A percentile compares a stretch with the other conserved stretches of the same genome.
Evolutionary conservation across 75 land plant genomes (phyloP).

Genomic region (Cupressus sempervirens): DNA sequence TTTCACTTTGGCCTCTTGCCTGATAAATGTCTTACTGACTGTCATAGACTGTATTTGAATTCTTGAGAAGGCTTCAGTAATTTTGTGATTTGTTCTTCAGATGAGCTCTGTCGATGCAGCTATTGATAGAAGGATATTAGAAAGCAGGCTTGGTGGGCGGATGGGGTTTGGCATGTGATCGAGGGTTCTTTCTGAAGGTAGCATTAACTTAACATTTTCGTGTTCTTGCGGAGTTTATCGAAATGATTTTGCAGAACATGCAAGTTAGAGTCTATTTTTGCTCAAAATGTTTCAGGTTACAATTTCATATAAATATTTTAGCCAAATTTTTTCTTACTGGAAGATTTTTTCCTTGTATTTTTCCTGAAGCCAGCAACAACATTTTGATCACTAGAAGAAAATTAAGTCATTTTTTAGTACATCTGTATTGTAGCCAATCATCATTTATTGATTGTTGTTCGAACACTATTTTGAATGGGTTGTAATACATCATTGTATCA

Average conservation of each 20-base stretch:
- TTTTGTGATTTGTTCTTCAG: constrained; percentile 38
- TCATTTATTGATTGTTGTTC: not conserved
- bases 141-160: constrained; percentile 94
- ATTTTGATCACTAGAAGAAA: not conserved
- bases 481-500: not conserved
- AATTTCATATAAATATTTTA: not conserved
- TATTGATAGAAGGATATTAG: constrained; percentile 86
- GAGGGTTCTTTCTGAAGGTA: constrained; percentile 2
- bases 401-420: not conserved
- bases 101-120: constrained; percentile 99
- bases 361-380: not conserved
- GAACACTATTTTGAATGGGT: not conserved
- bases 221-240: not conserved
- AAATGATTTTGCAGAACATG: not conserved
- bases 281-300: not conserved
- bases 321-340: not conserved
- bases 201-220: not conserved
- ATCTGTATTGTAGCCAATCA: not conserved
- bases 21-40: not conserved
- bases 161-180: constrained; percentile 65
- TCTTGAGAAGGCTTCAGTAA: not conserved
- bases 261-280: not conserved
- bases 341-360: constrained; percentile 8
- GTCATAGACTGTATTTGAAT: not conserved
- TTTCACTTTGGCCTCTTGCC: not conserved